phyloP scores from a whole-genome alignment of 805 yeast genomes.

The Jamesozyma lodderae region DNA sequence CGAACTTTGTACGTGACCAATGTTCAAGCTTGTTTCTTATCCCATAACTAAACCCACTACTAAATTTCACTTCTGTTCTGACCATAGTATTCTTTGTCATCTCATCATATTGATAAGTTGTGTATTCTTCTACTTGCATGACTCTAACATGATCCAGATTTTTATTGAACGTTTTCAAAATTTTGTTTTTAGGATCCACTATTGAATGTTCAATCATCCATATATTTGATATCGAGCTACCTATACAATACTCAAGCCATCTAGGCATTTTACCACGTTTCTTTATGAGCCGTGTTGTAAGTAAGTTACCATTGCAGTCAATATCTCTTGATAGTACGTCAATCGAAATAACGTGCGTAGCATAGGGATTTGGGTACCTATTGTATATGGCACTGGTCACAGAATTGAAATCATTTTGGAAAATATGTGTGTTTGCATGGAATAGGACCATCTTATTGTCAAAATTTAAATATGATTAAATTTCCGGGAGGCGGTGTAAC shows the following conservation, averaged over 20 bases:
- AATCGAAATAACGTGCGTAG: constrained; percentile 73
- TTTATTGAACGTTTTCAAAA: constrained; percentile 61
- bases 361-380: constrained; percentile 67
- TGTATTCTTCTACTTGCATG: constrained; percentile 69
- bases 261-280: constrained; percentile 75
- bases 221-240: constrained; percentile 49
- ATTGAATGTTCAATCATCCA: constrained; percentile 77
- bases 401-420: constrained; percentile 56
- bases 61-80: constrained; percentile 55
- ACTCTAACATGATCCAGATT: constrained; percentile 78
- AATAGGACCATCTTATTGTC: constrained; percentile 50
- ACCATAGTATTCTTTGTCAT: constrained; percentile 37
- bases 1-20: constrained; percentile 69
- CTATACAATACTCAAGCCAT: constrained; percentile 47
- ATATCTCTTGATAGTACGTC: constrained; percentile 64
- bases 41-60: constrained; percentile 52
- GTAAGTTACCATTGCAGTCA: constrained; percentile 54
- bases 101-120: constrained; percentile 40
- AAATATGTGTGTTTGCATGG: constrained; percentile 47
- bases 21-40: constrained; percentile 66
- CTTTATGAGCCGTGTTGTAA: constrained; percentile 62
- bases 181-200: constrained; percentile 50
- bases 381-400: constrained; percentile 71
- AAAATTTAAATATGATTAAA: no score
- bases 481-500: no score